Base-by-base conservation (phyloP, 495 filamentous ascomycete species). In the Pseudevernia furfuracea region DNA sequence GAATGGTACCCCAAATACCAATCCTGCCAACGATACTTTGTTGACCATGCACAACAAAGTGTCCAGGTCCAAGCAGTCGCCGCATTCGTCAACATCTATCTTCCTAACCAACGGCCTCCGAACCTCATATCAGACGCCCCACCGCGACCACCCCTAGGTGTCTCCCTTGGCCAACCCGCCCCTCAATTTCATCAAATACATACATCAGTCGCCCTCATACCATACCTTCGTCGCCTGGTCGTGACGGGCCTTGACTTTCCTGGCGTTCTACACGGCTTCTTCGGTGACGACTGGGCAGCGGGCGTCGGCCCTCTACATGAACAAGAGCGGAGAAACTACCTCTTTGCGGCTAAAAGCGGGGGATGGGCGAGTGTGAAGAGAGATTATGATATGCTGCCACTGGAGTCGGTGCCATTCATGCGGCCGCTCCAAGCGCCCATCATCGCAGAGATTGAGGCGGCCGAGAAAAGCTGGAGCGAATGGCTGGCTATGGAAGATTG, bases 401-500 rank as follows among this genome's bases (percentile, higher is more conserved):
- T 89, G 38, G 90, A 97, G 77, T 88, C 83, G 39, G 84, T 96
- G 30, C 94, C 93, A 5, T 98, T 94, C 71, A 74, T 97, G 64
- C 85, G 84, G 67, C 90, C 92, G 36, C 76, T 97, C 38, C 85
- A 89, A 70, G 81, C 84, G 49, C 85, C 89, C 3, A 78, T 85
- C 38, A 85, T 91, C 68, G 81, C 82, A 30, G 94, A 97, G 78
- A 92, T 97, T 67, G 85, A 89, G 65, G 81, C 75, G 17, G 94
- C 92, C 0, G 91, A 98, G 78, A 81, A 81, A 66, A 85, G 78
- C 62, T 96, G 89, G 89, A 89, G 86, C 70, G 84, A 88, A 70
- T 95, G 90, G 89, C 76, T 96, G 39, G 90, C 90, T 12, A 95
- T 96, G 90, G 89, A 96, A 74, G 91, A 96, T 72, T 96, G 92